phyloP scores from a whole-genome alignment of 192 early-diverging fungal genomes.

The Podila epigama region DNA sequence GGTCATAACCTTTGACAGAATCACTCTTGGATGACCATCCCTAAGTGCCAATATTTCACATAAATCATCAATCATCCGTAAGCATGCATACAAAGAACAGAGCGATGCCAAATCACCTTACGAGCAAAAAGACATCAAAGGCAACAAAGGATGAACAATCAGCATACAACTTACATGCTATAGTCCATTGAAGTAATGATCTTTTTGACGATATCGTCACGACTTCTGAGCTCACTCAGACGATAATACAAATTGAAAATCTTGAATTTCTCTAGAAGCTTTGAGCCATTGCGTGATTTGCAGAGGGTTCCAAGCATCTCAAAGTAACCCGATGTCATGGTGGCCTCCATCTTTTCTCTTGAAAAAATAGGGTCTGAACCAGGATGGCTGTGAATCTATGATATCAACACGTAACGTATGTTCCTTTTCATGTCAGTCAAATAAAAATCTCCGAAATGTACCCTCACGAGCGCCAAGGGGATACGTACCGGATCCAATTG shows the following conservation, averaged over 20 bases:
- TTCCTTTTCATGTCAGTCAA: too few relatives aligned
- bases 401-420: too few relatives aligned
- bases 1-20: conserved; percentile 86
- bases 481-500: conserved; percentile 76
- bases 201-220: conserved; percentile 80
- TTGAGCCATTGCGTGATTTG: conserved; percentile 69
- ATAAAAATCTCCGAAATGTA: background rate
- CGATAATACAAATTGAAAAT: conserved; percentile 84
- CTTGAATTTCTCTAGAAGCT: conserved; percentile 74
- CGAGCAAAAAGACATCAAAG: background rate
- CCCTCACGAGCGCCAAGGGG: background rate
- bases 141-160: background rate
- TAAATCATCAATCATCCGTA: too few relatives aligned
- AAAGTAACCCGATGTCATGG: conserved; percentile 81
- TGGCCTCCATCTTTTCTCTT: conserved; percentile 74
- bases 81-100: background rate
- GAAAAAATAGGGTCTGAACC: conserved; percentile 74
- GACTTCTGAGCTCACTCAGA: conserved; percentile 75
- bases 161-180: conserved; percentile 56
- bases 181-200: conserved; percentile 81
- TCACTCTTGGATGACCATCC: conserved; percentile 81
- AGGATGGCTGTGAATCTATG: conserved; percentile 51
- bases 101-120: background rate
- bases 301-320: conserved; percentile 72
- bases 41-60: too few relatives aligned